Percentiles rank a stretch among this genome's conserved stretches.
Conservation (phyloP, 257 asterid species). For the Solanum habrochaites region DNA sequence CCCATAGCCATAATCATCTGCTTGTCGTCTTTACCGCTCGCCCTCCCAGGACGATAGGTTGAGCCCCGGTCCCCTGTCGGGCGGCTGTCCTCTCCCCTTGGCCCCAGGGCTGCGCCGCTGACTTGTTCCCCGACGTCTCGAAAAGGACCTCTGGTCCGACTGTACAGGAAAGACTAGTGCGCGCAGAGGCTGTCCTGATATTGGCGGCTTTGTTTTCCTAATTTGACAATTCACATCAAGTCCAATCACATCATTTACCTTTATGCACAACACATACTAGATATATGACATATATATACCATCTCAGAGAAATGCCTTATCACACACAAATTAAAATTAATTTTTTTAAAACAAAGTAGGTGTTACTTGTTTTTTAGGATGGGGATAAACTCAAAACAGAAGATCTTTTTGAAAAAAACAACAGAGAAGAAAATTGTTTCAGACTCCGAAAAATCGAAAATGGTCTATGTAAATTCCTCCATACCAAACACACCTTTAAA, state of each 20-base stretch:
- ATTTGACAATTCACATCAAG: background rate
- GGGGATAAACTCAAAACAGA: background rate
- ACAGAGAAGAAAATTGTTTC: too few species aligned
- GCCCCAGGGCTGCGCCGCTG: too few species aligned
- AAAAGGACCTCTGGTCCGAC: too few species aligned
- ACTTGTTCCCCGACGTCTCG: too few species aligned
- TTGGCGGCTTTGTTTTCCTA: background rate
- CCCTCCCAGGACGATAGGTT: too few species aligned
- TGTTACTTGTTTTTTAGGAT: background rate
- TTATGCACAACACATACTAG: background rate
- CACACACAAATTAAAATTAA: background rate
- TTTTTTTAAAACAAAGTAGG: background rate
- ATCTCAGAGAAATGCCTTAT: background rate
- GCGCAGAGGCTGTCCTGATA: background rate
- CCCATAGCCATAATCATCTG: too few species aligned
- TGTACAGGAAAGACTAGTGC: too few species aligned
- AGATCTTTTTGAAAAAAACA: too few species aligned
- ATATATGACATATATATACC: background rate
- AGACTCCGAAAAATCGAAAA: background rate
- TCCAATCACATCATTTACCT: background rate
- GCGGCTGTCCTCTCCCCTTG: too few species aligned
- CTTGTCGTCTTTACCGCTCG: too few species aligned
- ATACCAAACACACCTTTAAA: background rate
- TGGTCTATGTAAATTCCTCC: background rate
- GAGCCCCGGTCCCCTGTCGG: too few species aligned